Evolutionary conservation across 257 asterid species (phyloP).

Genomic region (Fraxinus americana): DNA sequence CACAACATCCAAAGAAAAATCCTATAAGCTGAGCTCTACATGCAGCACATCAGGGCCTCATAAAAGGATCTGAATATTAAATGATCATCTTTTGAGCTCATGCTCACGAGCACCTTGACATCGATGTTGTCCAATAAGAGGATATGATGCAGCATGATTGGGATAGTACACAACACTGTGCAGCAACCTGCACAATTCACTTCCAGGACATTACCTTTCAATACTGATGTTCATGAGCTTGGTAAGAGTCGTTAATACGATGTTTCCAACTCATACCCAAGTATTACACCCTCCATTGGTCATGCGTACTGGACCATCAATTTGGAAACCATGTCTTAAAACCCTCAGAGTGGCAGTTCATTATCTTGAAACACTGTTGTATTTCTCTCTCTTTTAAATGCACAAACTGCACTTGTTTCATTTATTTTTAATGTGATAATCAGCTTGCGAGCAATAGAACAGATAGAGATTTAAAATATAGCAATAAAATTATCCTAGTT

Average conservation of each 20-base stretch:
- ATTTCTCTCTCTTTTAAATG: background rate
- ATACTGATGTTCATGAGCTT: background rate
- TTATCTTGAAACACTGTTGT: too few relatives aligned
- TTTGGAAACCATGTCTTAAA: background rate
- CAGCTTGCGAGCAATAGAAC: background rate
- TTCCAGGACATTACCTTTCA: background rate
- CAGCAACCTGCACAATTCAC: background rate
- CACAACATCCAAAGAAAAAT: background rate
- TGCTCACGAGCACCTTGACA: background rate
- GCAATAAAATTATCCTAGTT: background rate
- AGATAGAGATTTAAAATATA: background rate
- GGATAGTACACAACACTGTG: background rate
- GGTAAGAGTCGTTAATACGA: background rate
- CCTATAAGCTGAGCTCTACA: background rate
- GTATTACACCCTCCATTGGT: background rate
- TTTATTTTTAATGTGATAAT: background rate
- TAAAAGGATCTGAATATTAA: background rate
- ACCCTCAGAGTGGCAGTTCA: too few relatives aligned
- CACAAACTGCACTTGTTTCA: background rate
- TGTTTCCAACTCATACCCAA: background rate
- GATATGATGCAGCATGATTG: slow-evolving; percentile 1
- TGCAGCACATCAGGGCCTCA: background rate
- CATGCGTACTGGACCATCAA: background rate
- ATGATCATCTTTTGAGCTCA: background rate
- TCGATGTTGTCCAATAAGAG: background rate